phyloP scores from a whole-genome alignment of 2,329 filamentous ascomycete species.

The Diaporthe vexans region DNA sequence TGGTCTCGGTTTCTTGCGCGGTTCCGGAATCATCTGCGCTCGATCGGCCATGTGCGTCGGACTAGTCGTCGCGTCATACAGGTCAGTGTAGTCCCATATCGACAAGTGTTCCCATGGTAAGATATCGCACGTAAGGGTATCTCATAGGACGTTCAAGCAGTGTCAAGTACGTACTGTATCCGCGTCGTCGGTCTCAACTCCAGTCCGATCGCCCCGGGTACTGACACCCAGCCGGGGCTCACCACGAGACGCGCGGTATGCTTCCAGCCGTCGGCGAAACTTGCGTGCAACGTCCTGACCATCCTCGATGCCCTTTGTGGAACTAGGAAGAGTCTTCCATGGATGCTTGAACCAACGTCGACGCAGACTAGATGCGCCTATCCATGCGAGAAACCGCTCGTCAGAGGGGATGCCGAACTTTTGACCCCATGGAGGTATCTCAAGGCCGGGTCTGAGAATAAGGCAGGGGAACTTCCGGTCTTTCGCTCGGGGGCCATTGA shows the following conservation, averaged over 20 bases:
- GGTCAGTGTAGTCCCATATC: background rate
- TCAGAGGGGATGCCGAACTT: background rate
- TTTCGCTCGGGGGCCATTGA: background rate
- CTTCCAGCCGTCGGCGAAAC: background rate
- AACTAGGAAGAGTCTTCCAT: background rate
- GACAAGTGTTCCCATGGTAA: no score
- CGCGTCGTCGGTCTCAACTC: no score
- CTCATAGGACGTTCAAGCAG: no score
- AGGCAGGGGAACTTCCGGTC: slow-evolving; percentile 22
- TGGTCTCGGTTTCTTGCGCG: background rate
- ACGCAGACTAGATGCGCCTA: background rate
- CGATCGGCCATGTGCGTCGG: background rate
- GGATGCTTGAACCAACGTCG: background rate
- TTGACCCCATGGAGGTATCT: background rate
- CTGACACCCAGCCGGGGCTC: background rate
- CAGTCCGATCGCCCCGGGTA: background rate
- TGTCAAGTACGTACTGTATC: background rate
- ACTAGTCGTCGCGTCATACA: background rate
- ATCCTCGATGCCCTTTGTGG: background rate
- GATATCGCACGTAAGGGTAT: no score
- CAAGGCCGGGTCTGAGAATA: background rate
- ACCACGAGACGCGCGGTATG: background rate
- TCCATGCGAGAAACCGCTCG: background rate
- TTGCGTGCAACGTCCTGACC: background rate
- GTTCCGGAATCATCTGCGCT: background rate